Evolutionary conservation across 257 asterid genomes (phyloP), one percentile per base, ranked within the genome.

Genomic region (Jasminum sambac): DNA sequence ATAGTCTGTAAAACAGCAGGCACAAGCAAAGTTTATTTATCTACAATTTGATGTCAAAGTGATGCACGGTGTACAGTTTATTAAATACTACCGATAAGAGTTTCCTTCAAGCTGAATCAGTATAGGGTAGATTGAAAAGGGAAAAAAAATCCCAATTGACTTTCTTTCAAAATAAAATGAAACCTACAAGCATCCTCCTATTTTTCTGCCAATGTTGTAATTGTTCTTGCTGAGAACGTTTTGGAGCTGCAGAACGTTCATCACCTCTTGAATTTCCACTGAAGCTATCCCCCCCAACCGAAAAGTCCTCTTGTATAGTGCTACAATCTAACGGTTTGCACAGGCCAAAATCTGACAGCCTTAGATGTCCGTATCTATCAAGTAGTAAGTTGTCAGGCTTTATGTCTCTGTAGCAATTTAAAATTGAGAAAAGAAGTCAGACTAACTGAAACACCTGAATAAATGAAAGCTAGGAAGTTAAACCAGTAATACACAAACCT

Each of bases 121-220:
- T 52, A 55, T 55, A 55, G 14, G 5, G 21, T 55, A 61, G 36
- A 11, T 60, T 19, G 24, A 1, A 58, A 37, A 44, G 23, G 43
- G 41, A 64, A 36, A 72, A n/a, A 74, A 58, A 69, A 76, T 9
- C 43, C 62, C 13, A 58, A 68, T 17, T 44, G 26, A 40, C 59
- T 50, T 68, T 61, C 62, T 10, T 52, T 73, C 52, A 34, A 46
- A 63, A 57, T 38, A 40, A 64, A 44, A 68, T 37, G 69, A 63
- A 67, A 82, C 97, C 86, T 80, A 94, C 98, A 41, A 94, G 98
- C 80, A 81, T 94, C 83, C 98, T 89, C 82, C 97, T 80, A 77
- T 94, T 94, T 82, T 89, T 90, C 85, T 94, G 98, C 98, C 98
- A 94, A 78, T 94, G 96, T 76, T 94, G 96, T 80, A 94, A 81